Conservation (phyloP, 2,329 filamentous ascomycete genomes). For the Pseudocercospora crystallina region DNA sequence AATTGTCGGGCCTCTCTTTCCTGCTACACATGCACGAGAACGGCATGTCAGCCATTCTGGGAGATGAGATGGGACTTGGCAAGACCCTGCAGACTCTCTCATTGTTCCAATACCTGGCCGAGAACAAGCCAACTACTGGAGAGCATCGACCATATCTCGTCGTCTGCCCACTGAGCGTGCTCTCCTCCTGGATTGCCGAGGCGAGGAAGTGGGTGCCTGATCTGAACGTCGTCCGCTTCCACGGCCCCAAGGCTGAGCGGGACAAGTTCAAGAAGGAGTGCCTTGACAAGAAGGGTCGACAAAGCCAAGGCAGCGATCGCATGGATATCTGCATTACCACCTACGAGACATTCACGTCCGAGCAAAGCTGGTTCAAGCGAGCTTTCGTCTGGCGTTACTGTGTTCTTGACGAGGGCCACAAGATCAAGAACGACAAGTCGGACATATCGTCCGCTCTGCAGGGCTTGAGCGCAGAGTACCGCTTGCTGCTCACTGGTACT, state of each 20-base stretch:
- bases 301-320: conserved; percentile 36
- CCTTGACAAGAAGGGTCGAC: conserved; percentile 12
- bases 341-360: conserved; percentile 50
- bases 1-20: conserved; percentile 52
- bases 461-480: conserved; percentile 48
- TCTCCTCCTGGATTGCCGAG: conserved; percentile 52
- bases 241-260: conserved; percentile 47
- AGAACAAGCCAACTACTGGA: conserved; percentile 41
- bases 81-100: conserved; percentile 53
- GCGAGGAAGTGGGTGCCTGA: conserved; percentile 49
- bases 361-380: conserved; percentile 51
- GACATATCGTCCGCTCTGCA: conserved; percentile 46
- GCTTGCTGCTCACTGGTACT: conserved; percentile 55
- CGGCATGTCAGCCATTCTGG: conserved; percentile 47
- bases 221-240: conserved; percentile 49
- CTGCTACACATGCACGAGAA: conserved; percentile 49
- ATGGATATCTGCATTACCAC: conserved; percentile 52
- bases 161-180: conserved; percentile 53
- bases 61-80: conserved; percentile 54
- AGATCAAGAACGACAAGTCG: conserved; percentile 51
- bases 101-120: conserved; percentile 50
- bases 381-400: conserved; percentile 54
- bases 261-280: conserved; percentile 43
- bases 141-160: conserved; percentile 46
- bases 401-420: conserved; percentile 56